Base-by-base conservation (phyloP, 257 asterid species). In the Solanum corneliomulleri region DNA sequence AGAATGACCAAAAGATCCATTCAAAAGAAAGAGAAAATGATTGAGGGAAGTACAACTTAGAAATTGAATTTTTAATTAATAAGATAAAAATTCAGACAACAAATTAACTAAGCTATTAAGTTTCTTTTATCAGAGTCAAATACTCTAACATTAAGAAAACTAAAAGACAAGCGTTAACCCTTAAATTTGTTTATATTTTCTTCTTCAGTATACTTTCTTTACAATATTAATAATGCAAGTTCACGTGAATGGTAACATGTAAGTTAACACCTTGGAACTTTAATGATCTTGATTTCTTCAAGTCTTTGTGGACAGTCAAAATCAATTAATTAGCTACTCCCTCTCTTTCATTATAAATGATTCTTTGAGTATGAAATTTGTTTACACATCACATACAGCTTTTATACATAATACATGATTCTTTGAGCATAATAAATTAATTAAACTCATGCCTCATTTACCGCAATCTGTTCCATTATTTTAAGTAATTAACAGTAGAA, bases 221-320 rank as follows among this genome's bases (percentile, higher is more conserved):
- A 44, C 15, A 77, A 45, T 77, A 37, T 37, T 37, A 37, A 37
- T 37, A 77, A 77, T 77, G 15, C 41, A 77, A 77, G 62, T 77
- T 77, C 84, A 44, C 64, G 84, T 14, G 62, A 77, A 77, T 77
- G 35, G 60, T 42, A 42, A 60, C 44, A 52, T 25, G n/a, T n/a
- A 77, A 70, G 77, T 70, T 70, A 33, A 77, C 64, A 44, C 84
- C 84, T 77, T 42, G 41, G 60, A 77, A 77, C 62, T 77, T 77
- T 77, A 77, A 77, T 44, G n/a, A 77, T 44, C 64, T 77, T 44
- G 84, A 77, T 44, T 23, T 77, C 39, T 37, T 37, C 7, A 37
- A 37, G 39, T 37, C 39, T 37, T 75, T 42, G 25, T 13, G 21
- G 80, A 25, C 60, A n/a, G 39, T n/a, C 56, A 41, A 41, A 41